Evolutionary conservation across 2,329 filamentous ascomycete genomes (phyloP), one percentile per base, ranked within the genome.

Genomic region (Cladophialophora carrionii): DNA sequence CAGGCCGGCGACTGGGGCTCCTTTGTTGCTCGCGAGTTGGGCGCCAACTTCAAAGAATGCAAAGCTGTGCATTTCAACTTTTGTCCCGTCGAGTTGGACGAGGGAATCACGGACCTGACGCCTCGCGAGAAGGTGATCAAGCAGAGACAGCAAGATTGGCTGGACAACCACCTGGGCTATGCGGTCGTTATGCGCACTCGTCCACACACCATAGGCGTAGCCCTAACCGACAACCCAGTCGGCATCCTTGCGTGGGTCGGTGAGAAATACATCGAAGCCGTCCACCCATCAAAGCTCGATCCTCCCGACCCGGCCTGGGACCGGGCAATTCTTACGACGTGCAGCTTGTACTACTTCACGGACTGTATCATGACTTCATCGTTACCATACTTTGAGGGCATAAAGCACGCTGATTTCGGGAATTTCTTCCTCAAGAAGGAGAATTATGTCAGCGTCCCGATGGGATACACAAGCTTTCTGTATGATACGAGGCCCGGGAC

Each of bases 231-330:
- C 73, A 88, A 84, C 9, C 91, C 90, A 0, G 84, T 90, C 0
- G 89, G 84, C 0, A 78, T 92, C 2, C 80, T 94, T 0, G 85
- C 89, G 0, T 94, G 90, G 90, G 87, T 94, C 24, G 90, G 90
- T 69, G 91, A 94, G 76, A 94, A 94, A 74, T 69, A 58, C 37
- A 48, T 56, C 17, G 67, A 69, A 32, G 52, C 54, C 20, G 49
- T 31, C 17, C 56, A 57, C 24, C 64, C 66, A 2, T 26, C 54
- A 17, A 66, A 65, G 14, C 49, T 60, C 26, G 34, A 60, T 12
- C 20, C 60, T n/a, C 34, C 58, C 8, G 49, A 54, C 24, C 20
- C 53, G 7, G 29, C 17, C 31, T 64, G 67, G 67, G 56, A 65
- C 43, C 53, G 57, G 7, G 53, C 62, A n/a, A 65, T 67, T 20